Evolutionary conservation across 805 yeast species (phyloP), one percentile per base, ranked within the genome.

Genomic region (Ogataea dorogensis): DNA sequence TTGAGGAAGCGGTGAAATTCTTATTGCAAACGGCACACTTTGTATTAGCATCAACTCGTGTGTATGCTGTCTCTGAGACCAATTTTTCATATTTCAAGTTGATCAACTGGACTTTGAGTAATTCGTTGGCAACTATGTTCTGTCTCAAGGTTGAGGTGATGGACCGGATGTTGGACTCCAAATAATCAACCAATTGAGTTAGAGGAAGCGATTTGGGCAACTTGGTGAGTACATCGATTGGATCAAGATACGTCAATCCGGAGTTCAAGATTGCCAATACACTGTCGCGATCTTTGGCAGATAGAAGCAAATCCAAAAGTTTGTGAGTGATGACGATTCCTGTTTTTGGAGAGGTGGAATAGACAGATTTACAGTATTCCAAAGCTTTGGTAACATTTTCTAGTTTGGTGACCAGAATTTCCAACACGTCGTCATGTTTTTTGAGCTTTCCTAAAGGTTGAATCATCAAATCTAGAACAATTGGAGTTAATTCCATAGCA

Each of bases 11-110:
- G 30, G 75, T 68, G 43, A 82, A 60, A 9, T 64, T 56, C 47
- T 77, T 79, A 15, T 65, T 60, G 58, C 95, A 86, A 12, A 77
- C 67, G 2, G 59, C 50, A 53, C 95, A 86, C n/a, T 55, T 56
- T n/a, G 75, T 71, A 15, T 68, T 51, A 10, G 72, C 69, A 9
- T 72, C 60, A 15, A 76, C 36, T 30, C 45, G 54, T 2, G 61
- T 61, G 56, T 50, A 49, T 38, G 59, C 44, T 54, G 66, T 47
- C 56, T 68, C 25, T 56, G 50, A 16, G 54, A 54, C 43, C 68
- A 63, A n/a, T 71, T 59, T 30, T 55, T 59, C 47, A 13, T 46
- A 20, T 67, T 70, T 47, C 68, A 71, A 12, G 65, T 61, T 43
- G 6, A 75, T 63, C 21, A 77, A 52, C 11, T 78, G 73, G 1